A percentile compares a stretch with the other conserved stretches of the same genome.
Conservation (phyloP, 257 asterid species). For the Osmanthus fragrans region DNA sequence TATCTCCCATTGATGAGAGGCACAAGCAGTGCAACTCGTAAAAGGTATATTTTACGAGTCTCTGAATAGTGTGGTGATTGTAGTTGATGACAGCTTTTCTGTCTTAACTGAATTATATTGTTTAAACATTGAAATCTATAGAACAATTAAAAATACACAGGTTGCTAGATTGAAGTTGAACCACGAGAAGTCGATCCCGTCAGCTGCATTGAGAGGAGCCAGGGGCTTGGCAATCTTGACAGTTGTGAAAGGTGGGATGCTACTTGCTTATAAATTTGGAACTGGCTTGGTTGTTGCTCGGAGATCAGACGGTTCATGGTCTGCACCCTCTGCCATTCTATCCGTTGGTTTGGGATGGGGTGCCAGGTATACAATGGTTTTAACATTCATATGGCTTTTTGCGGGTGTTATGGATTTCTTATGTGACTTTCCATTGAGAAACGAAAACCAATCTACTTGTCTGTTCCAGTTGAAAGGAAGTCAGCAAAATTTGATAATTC, state of each 20-base stretch:
- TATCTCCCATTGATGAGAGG: constrained; percentile 1
- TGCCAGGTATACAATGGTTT: constrained; percentile 63
- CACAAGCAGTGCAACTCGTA: not conserved
- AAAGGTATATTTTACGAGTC: not conserved
- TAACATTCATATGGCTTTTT: not conserved
- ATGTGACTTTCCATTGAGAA: not conserved
- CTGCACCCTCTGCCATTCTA: constrained; percentile 92
- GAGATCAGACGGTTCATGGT: constrained; percentile 95
- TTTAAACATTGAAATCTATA: constrained; percentile 14
- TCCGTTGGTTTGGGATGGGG: constrained; percentile 99
- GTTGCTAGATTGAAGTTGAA: constrained; percentile 83
- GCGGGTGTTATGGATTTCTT: not conserved
- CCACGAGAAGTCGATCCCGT: constrained; percentile 91
- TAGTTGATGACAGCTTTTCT: not conserved
- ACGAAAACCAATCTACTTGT: not conserved
- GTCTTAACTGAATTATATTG: constrained; percentile 4
- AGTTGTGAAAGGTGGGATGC: constrained; percentile 84
- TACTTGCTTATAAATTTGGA: constrained; percentile 84
- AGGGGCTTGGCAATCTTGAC: constrained; percentile 92
- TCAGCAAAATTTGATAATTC: not conserved
- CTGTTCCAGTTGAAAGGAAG: constrained; percentile 1
- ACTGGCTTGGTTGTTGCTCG: constrained; percentile 89
- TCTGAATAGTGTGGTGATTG: not conserved
- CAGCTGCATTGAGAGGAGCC: constrained; percentile 80
- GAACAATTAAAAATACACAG: constrained; percentile 35